Evolutionary conservation across 345 rosid species (phyloP).

Genomic region (Jatropha curcas): DNA sequence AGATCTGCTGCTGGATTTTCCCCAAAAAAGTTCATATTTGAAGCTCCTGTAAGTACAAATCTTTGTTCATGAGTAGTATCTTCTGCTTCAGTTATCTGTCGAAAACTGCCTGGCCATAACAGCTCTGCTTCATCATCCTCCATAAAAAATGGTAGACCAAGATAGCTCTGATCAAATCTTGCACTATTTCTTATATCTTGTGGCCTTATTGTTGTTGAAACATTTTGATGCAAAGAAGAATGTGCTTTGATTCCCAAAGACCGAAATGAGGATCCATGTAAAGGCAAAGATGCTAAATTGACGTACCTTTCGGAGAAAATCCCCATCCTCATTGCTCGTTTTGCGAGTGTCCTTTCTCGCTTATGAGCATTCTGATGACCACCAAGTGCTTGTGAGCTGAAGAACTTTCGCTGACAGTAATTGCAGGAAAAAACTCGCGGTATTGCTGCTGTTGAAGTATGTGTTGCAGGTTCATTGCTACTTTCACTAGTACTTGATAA

Average conservation of each 20-base stretch:
- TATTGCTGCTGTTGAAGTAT: constrained; percentile 22
- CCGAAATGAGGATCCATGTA: constrained; percentile 23
- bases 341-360: constrained; percentile 27
- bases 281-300: constrained; percentile 27
- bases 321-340: constrained; percentile 35
- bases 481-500: constrained; percentile 64
- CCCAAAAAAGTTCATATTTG: constrained; percentile 39
- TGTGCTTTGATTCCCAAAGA: constrained; percentile 44
- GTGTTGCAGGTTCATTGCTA: constrained; percentile 48
- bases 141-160: constrained; percentile 45
- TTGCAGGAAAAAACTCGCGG: constrained; percentile 29
- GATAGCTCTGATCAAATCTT: constrained; percentile 49
- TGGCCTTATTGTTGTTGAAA: constrained; percentile 35
- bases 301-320: constrained; percentile 30
- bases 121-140: constrained; percentile 64
- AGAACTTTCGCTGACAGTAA: constrained; percentile 29
- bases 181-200: constrained; percentile 46
- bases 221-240: constrained; percentile 45
- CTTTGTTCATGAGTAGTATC: constrained; percentile 29
- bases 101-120: constrained; percentile 80
- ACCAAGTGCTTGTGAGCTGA: constrained; percentile 33
- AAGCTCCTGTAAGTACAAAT: constrained; percentile 32
- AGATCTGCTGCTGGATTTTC: constrained; percentile 34
- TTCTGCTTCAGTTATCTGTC: constrained; percentile 37
- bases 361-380: constrained; percentile 34